Base-by-base conservation (phyloP, 2,329 filamentous ascomycete genomes). In the Fusarium pseudonygamai region DNA sequence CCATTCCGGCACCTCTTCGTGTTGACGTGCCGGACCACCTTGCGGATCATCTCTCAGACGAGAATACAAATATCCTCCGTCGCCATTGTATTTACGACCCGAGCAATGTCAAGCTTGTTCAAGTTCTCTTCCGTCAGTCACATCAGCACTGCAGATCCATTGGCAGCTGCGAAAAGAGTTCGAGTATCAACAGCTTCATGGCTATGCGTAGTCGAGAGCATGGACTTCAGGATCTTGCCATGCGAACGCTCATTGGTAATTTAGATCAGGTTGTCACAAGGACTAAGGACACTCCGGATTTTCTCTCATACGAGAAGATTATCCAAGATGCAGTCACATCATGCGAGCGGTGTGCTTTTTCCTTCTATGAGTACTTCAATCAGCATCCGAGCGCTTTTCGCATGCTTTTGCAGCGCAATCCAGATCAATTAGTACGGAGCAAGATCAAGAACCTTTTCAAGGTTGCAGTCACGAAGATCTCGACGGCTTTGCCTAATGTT, bases 51-150 rank as follows among this genome's bases (percentile, higher is more conserved):
- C 93, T 97, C 64, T 85, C 88, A 16, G 83, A 86, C 65, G 91
- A 96, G 57, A 98, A 98, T 75, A 90, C 93, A 69, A 75, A 89
- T 5, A 88, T 94, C 30, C 86, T 97, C 52, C 90, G 92, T 60
- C 90, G 92, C 24, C 95, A 97, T 78, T 95, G 93, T 79, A 86
- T 97, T 30, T 93, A 93, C 76, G 95, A 97, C 76, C 88, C 89
- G 4, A 86, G 87, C 37, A 93, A 97, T 77, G 85, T 90, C 5
- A 82, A 84, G 4, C 94, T 97, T 73, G 87, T 95, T 22, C 85
- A 87, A 40, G 85, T 86, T 60, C 84, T 94, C 42, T 86, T 96
- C 36, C 81, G 84, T 13, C 87, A 88, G 43, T 83, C 91, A 56
- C 88, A 85, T 53, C 82, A 84, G 26, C 76, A 89, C 39, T 86